Base-by-base conservation (phyloP, 805 yeast species). In the Wickerhamomyces pijperi region DNA sequence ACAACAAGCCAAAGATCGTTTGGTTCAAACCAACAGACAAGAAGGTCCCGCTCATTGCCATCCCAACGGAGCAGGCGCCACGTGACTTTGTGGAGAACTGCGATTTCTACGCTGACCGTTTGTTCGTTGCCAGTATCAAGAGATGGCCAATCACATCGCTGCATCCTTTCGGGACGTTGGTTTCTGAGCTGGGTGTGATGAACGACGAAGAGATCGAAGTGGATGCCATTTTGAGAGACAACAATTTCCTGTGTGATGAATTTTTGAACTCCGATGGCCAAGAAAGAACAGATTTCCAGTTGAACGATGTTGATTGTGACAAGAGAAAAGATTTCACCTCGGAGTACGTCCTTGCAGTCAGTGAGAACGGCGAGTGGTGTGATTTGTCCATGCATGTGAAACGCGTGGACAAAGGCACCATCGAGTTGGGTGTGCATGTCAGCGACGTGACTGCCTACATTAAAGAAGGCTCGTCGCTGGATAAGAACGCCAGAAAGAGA, bases 1-100 rank as follows among this genome's bases (percentile, higher is more conserved):
- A 12, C 29, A 32, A 48, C 44, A 74, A 75, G 34, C 98, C 98
- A 28, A 92, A 92, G 57, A 92, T 92, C 66, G 97, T 92, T 28
- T 92, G 98, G 98, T 92, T 92, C 60, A 92, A 92, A 58, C 98
- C 98, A 31, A 88, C 96, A 1, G 98, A 92, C 58, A 92, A 92
- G 63, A 85, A 94, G 46, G 98, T 92, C 17, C 98, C 98, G 5
- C 69, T 92, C 46, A 88, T 92, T 65, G 98, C 98, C 14, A 92
- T 92, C 46, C 98, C 98, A 32, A 92, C 97, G 2, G 98, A 92
- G 53, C 95, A 92, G 59, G 98, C 96, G 0, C 98, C 98, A 28
- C 75, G 72, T 42, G 97, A 90, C 59, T 90, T 92, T 61, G 88
- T 92, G 34, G 95, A 87, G 49, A 87, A 86, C 50, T 94, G 87